Evolutionary conservation across 1,284 basidiomycete species (phyloP).

Genomic region (Golubevia sp.): DNA sequence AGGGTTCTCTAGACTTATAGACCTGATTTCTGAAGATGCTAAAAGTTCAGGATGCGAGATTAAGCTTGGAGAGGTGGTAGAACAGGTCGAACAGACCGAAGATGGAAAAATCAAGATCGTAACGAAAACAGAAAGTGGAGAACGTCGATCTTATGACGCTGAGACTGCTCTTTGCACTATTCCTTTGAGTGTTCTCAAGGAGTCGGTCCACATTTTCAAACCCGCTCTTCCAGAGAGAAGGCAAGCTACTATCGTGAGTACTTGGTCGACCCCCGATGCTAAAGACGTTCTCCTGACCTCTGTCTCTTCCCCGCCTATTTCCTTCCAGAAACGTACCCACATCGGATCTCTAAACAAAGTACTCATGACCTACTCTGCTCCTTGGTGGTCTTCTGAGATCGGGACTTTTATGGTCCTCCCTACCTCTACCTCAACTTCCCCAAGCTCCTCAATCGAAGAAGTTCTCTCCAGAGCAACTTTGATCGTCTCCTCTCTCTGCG

Average conservation of each 20-base stretch:
- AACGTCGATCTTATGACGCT: constrained; percentile 36
- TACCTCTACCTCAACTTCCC: constrained; percentile 11
- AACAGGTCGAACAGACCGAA: constrained; percentile 22
- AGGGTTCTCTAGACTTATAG: constrained; percentile 62
- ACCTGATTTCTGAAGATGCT: constrained; percentile 61
- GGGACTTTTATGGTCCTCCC: constrained; percentile 64
- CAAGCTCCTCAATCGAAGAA: constrained; percentile 16
- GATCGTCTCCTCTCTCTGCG: constrained; percentile 62
- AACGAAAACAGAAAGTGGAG: constrained; percentile 20
- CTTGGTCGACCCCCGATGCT: constrained; percentile 64
- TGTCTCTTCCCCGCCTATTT: constrained; percentile 49
- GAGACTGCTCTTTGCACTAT: constrained; percentile 30
- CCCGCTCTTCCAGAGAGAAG: constrained; percentile 25
- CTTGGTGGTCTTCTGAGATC: constrained; percentile 64
- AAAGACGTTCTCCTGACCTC: constrained; percentile 62
- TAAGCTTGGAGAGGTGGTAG: constrained; percentile 50
- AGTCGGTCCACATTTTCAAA: constrained; percentile 23
- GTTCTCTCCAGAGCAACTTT: constrained; percentile 60
- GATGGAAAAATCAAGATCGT: no score
- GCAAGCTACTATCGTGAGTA: constrained; percentile 28
- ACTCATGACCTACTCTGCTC: constrained; percentile 62
- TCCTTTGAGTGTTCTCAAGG: constrained; percentile 37
- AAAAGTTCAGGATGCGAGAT: constrained; percentile 60
- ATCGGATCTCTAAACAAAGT: constrained; percentile 65
- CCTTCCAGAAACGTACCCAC: constrained; percentile 47